Evolutionary conservation across 2,329 filamentous ascomycete species (phyloP).

Genomic region (Trichoderma sp.): DNA sequence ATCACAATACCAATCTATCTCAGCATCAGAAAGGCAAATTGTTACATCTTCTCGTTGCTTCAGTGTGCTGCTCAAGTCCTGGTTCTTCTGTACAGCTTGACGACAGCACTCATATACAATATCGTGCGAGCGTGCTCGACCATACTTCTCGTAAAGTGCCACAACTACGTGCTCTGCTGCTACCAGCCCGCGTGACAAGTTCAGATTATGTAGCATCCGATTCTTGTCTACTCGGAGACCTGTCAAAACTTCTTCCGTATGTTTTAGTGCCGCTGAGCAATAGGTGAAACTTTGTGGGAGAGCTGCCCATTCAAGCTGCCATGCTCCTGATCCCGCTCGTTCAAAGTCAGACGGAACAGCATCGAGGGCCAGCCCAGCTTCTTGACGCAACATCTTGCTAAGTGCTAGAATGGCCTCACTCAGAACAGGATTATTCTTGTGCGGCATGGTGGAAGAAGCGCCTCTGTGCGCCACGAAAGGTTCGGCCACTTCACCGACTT

Average conservation of each 20-base stretch:
- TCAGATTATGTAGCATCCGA: no score
- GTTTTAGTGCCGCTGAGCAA: not conserved
- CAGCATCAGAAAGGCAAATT: no score
- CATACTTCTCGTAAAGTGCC: not conserved
- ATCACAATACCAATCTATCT: no score
- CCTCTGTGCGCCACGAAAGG: no score
- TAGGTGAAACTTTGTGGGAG: not conserved
- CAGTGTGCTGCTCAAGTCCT: not conserved
- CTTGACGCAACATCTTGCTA: not conserved
- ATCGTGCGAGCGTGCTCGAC: not conserved
- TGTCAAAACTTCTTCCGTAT: not conserved
- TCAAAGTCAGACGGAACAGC: not conserved
- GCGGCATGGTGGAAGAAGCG: no score
- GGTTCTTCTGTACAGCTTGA: not conserved
- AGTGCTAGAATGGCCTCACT: not conserved
- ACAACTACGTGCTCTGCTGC: not conserved
- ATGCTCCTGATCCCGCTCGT: not conserved
- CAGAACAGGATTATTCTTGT: no score
- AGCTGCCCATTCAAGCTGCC: not conserved
- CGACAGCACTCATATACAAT: not conserved
- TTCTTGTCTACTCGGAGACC: no score
- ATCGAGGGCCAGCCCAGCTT: not conserved
- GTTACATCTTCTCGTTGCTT: no score
- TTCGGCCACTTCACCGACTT: no score
- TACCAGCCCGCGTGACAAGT: no score